phyloP scores from a whole-genome alignment of 768 basidiomycete species.

The Collybiopsis confluens region DNA sequence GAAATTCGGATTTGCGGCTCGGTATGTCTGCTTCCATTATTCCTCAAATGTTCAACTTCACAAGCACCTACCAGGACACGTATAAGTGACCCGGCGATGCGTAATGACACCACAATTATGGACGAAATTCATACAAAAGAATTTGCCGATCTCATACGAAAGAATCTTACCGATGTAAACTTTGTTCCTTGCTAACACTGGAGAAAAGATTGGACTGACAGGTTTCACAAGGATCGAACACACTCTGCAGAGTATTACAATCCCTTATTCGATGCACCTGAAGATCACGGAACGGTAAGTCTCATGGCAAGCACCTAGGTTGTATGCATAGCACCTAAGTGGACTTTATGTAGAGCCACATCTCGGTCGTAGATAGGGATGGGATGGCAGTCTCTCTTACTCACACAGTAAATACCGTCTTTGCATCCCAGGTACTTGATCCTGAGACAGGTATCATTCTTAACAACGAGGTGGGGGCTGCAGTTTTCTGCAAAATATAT shows the following conservation, averaged over 20 bases:
- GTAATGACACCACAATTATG: conserved; percentile 52
- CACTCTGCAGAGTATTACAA: conserved; percentile 82
- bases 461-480: conserved; percentile 73
- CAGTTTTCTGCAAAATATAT: not conserved
- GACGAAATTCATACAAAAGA: conserved; percentile 62
- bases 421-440: conserved; percentile 87
- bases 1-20: conserved; percentile 63
- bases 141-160: conserved; percentile 56
- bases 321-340: not conserved
- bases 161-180: conserved; percentile 80
- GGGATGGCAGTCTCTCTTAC: conserved; percentile 88
- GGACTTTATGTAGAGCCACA: conserved; percentile 60
- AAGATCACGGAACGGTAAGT: conserved; percentile 85
- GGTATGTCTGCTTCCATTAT: conserved; percentile 23
- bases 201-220: not conserved
- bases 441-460: conserved; percentile 83
- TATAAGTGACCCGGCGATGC: conserved; percentile 74
- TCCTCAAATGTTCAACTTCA: not conserved
- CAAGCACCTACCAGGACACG: conserved; percentile 51
- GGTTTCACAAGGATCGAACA: conserved; percentile 60
- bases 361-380: conserved; percentile 74
- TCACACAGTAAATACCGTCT: conserved; percentile 85
- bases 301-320: not conserved
- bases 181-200: not conserved
- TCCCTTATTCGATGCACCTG: conserved; percentile 70